Evolutionary conservation across 2,329 filamentous ascomycete species (phyloP).

Genomic region (Aureobasidium sp.): DNA sequence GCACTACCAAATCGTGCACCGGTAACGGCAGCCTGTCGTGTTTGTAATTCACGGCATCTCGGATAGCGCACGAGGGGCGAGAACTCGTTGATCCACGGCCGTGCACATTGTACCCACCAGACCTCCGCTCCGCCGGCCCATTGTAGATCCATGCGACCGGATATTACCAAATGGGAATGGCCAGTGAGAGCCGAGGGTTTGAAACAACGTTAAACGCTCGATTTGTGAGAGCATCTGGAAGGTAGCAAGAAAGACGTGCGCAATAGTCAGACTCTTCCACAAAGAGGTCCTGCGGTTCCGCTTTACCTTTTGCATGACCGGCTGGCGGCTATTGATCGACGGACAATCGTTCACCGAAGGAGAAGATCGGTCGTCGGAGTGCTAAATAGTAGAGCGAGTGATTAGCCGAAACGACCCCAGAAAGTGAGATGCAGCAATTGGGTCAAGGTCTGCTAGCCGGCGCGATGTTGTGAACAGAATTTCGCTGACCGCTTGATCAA

Average conservation of each 20-base stretch:
- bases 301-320: not conserved
- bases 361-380: not conserved
- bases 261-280: not conserved
- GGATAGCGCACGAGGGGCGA: not conserved
- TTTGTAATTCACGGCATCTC: not conserved
- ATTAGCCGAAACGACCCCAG: conserved; percentile 3
- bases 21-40: not conserved
- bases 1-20: not conserved
- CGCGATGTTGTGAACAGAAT: not conserved
- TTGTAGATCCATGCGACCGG: not conserved
- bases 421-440: not conserved
- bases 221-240: not conserved
- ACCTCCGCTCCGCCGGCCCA: conserved; percentile 7
- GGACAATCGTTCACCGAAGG: not conserved
- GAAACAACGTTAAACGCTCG: not conserved
- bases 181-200: not conserved
- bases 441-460: not conserved
- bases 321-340: conserved; percentile 6
- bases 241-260: not conserved
- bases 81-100: conserved; percentile 1
- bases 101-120: not conserved
- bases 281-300: not conserved
- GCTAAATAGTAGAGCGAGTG: not conserved
- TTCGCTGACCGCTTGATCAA: not conserved
- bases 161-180: not conserved